These are phyloP conservation scores for Didymella pinodella DNA, from an alignment of 2,329 filamentous ascomycete species.

Conservation along the genomic window DNA sequence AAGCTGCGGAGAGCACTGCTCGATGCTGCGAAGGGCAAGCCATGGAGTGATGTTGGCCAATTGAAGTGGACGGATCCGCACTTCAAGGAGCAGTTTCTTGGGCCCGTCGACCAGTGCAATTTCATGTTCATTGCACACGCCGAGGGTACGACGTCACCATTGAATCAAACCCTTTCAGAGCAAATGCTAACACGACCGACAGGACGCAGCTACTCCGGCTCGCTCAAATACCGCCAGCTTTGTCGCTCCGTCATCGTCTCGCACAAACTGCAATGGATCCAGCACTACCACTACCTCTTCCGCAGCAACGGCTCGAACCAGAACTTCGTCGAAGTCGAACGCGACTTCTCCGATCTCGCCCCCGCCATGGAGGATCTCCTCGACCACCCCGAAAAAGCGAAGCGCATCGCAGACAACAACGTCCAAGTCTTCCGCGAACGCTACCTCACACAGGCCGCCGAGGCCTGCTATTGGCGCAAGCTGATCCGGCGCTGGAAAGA, in stretches of 20 bases:
- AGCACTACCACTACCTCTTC: slow-evolving; percentile 47
- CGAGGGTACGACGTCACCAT: slow-evolving; percentile 53
- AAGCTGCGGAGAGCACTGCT: slow-evolving; percentile 42
- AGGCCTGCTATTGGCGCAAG: slow-evolving; percentile 44
- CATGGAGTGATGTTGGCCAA: slow-evolving; percentile 46
- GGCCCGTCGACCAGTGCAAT: slow-evolving; percentile 62
- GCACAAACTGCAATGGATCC: slow-evolving; percentile 48
- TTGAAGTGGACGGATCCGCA: slow-evolving; percentile 41
- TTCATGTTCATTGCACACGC: slow-evolving; percentile 64
- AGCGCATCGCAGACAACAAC: slow-evolving; percentile 45
- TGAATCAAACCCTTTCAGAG: neutral
- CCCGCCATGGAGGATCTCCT: slow-evolving; percentile 42
- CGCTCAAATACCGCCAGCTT: slow-evolving; percentile 62
- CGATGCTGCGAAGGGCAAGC: slow-evolving; percentile 41
- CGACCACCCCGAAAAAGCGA: slow-evolving; percentile 43
- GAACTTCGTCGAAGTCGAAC: slow-evolving; percentile 47
- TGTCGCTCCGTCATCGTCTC: slow-evolving; percentile 53
- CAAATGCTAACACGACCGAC: slow-evolving; percentile 25
- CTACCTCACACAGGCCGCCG: slow-evolving; percentile 44
- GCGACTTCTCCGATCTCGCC: slow-evolving; percentile 46
- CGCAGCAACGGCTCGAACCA: slow-evolving; percentile 40
- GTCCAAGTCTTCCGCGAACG: slow-evolving; percentile 42
- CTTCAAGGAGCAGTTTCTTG: slow-evolving; percentile 53
- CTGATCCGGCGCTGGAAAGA: slow-evolving; percentile 21
- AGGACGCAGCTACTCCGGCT: slow-evolving; percentile 58